Evolutionary conservation across 768 basidiomycete species (phyloP).

Genomic region (Cystobasidium tubakii): DNA sequence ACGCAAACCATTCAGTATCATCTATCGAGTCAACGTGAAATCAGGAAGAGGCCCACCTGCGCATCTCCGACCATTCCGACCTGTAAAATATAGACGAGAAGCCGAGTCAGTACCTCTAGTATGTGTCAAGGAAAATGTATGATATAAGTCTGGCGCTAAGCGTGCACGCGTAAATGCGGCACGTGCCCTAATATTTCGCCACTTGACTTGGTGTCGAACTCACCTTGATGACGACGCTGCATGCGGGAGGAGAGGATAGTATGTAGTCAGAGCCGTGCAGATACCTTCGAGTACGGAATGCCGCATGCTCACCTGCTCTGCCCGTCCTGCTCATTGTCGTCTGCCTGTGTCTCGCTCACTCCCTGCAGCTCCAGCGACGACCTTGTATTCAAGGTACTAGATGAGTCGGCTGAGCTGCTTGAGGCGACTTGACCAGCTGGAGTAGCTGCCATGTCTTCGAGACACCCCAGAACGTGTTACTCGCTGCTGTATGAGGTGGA

Average conservation of each 20-base stretch:
- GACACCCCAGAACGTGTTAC: background rate
- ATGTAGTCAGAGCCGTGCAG: no score
- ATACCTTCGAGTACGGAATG: no score
- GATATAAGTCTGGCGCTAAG: no score
- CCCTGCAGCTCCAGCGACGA: background rate
- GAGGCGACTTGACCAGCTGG: background rate
- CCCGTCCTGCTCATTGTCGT: slow-evolving; percentile 17
- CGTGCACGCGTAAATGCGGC: background rate
- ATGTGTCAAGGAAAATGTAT: background rate
- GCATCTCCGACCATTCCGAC: slow-evolving; percentile 99
- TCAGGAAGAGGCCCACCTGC: background rate
- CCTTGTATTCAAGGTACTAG: background rate
- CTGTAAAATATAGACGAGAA: slow-evolving; percentile 48
- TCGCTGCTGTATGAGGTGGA: background rate
- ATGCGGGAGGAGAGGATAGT: background rate
- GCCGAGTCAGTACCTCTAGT: background rate
- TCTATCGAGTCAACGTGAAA: background rate
- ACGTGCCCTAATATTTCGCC: slow-evolving; percentile 1
- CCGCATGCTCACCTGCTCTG: slow-evolving; percentile 24
- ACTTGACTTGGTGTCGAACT: background rate
- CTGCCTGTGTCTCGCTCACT: background rate
- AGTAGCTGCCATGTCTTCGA: background rate
- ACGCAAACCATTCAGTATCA: slow-evolving; percentile 2
- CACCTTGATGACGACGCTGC: slow-evolving; percentile 40
- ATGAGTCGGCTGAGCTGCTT: background rate